Conservation (phyloP, 202 grass and related monocot genomes). For the Cymbopogon flexuosus region DNA sequence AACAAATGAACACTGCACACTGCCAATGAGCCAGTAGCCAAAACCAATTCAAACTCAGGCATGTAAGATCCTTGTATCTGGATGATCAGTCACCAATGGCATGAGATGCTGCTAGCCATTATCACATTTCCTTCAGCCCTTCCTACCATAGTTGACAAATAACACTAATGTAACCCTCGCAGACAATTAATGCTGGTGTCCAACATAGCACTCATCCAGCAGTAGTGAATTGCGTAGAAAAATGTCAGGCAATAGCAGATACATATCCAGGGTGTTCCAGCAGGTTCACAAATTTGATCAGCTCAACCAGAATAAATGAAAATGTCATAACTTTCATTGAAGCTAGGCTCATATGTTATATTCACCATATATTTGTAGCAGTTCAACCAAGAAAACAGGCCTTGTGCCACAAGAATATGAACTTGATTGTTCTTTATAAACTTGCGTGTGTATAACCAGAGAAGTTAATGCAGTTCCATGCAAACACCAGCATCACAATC, state of each 20-base stretch:
- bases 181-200: constrained; percentile 7
- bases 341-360: background rate
- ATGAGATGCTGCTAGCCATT: constrained; percentile 24
- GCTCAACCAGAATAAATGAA: constrained; percentile 34
- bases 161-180: constrained; percentile 11
- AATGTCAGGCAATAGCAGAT: constrained; percentile 19
- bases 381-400: constrained; percentile 27
- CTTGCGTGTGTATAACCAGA: background rate
- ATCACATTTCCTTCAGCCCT: background rate
- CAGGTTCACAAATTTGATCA: constrained; percentile 34
- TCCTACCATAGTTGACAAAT: constrained; percentile 17
- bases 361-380: background rate
- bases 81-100: background rate
- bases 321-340: background rate
- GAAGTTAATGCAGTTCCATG: background rate
- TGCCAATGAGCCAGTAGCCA: background rate
- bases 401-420: constrained; percentile 18
- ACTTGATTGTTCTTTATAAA: constrained; percentile 28
- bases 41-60: constrained; percentile 18
- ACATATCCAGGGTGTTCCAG: constrained; percentile 13
- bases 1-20: constrained; percentile 2
- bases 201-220: constrained; percentile 23
- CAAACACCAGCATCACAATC: constrained; percentile 25
- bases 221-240: constrained; percentile 1
- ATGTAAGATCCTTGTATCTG: constrained; percentile 6